These are phyloP conservation scores for Wakefieldia striispora DNA, from an alignment of 768 basidiomycete species.

Conservation along the genomic window DNA sequence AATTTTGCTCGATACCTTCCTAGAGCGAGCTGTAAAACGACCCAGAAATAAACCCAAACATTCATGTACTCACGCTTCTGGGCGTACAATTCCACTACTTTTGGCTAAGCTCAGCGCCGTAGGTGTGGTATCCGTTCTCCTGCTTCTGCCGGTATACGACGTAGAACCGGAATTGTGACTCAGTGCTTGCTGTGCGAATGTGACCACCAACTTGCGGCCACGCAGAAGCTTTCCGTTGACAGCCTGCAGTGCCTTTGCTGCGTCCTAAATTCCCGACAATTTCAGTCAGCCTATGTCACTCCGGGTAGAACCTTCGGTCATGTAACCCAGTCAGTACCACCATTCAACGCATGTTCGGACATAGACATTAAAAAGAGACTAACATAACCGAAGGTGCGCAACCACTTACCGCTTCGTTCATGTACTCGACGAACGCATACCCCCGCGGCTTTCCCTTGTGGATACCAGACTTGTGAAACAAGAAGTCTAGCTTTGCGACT, in stretches of 20 bases:
- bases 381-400: constrained; percentile 18
- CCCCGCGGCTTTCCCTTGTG: constrained; percentile 92
- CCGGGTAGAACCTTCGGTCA: constrained; percentile 20
- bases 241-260: constrained; percentile 67
- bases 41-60: background rate
- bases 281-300: constrained; percentile 15
- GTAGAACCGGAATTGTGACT: constrained; percentile 27
- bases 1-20: constrained; percentile 84
- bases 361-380: constrained; percentile 27
- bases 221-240: constrained; percentile 80
- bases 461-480: constrained; percentile 91
- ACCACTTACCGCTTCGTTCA: constrained; percentile 69
- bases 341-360: constrained; percentile 20
- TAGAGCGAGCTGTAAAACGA: constrained; percentile 11
- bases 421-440: constrained; percentile 92
- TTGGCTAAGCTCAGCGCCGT: constrained; percentile 90
- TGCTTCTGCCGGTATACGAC: constrained; percentile 36
- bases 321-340: constrained; percentile 15
- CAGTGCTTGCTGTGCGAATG: constrained; percentile 85
- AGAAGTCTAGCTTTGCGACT: constrained; percentile 87
- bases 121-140: constrained; percentile 61
- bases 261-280: constrained; percentile 60
- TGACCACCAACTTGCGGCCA: constrained; percentile 88
- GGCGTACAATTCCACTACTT: constrained; percentile 51
- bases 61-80: constrained; percentile 41